A percentile compares a stretch with the other conserved stretches of the same genome.
Conservation (phyloP, 1,284 basidiomycete species). For the Puccinia polysora region DNA sequence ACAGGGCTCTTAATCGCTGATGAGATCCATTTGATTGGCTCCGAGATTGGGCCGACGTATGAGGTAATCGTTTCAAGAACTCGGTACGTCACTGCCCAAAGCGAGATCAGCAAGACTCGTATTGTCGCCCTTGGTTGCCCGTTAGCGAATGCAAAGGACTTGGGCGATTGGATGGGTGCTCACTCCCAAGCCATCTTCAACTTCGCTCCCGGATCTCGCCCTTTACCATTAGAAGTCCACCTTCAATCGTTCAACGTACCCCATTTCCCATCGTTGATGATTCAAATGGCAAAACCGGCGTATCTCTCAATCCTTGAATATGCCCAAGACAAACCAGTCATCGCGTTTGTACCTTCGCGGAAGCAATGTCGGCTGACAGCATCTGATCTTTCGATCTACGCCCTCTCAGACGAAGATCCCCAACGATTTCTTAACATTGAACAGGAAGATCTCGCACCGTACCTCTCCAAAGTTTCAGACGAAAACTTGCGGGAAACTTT, state of each 20-base stretch:
- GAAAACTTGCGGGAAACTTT: conserved; percentile 72
- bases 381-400: conserved; percentile 84
- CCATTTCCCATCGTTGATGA: conserved; percentile 97
- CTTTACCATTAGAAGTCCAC: conserved; percentile 94
- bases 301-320: conserved; percentile 90
- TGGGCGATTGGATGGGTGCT: conserved; percentile 97
- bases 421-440: conserved; percentile 88
- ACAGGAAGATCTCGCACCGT: conserved; percentile 72
- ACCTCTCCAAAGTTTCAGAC: conserved; percentile 80
- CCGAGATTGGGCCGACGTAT: conserved; percentile 86
- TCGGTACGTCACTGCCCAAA: conserved; percentile 92
- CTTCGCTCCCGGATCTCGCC: conserved; percentile 89
- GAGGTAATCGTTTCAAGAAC: conserved; percentile 92
- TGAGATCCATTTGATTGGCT: conserved; percentile 85
- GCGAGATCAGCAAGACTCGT: conserved; percentile 72
- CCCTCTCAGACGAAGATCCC: conserved; percentile 76
- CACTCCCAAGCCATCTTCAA: conserved; percentile 92
- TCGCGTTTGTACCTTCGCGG: conserved; percentile 87
- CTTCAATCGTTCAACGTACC: conserved; percentile 91
- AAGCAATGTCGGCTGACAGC: conserved; percentile 90
- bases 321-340: conserved; percentile 76
- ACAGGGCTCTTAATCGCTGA: conserved; percentile 90
- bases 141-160: conserved; percentile 88
- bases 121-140: conserved; percentile 92
- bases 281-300: conserved; percentile 97